phyloP scores from a whole-genome alignment of 352 stramenopile species.

The Blastocystis sp. region DNA sequence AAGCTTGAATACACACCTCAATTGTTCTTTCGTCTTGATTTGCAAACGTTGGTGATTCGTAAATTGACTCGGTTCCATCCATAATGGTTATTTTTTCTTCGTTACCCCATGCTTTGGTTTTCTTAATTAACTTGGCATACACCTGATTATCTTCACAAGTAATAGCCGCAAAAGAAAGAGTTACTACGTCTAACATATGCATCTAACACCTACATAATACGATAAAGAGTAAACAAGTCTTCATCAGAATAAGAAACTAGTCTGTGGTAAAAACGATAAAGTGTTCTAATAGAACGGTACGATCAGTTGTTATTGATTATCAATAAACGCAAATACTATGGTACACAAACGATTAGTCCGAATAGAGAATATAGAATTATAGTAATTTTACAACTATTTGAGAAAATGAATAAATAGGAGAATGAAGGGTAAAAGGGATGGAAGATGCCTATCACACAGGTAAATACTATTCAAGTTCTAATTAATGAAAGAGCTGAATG shows the following conservation, averaged over 20 bases:
- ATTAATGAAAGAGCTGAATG: too few relatives aligned
- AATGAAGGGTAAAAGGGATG: too few relatives aligned
- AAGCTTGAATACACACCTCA: neutral
- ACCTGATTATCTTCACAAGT: neutral
- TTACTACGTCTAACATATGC: neutral
- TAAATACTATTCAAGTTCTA: too few relatives aligned
- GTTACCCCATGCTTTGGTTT: neutral
- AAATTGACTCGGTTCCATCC: neutral
- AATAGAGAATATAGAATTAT: neutral
- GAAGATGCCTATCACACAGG: too few relatives aligned
- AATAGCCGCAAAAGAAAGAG: neutral
- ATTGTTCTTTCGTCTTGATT: neutral
- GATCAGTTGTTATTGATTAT: neutral
- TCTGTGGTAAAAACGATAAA: neutral
- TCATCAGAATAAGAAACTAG: neutral
- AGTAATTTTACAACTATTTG: neutral
- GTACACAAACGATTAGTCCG: too few relatives aligned
- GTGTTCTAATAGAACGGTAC: neutral
- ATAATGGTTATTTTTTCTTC: neutral
- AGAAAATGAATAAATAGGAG: too few relatives aligned
- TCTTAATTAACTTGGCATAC: slow-evolving; percentile 22
- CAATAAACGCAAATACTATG: neutral
- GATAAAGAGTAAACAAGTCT: neutral
- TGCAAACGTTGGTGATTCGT: neutral
- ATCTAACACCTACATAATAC: neutral